phyloP scores from a whole-genome alignment of 2,329 filamentous ascomycete species.

The Elsinoe necatrix region DNA sequence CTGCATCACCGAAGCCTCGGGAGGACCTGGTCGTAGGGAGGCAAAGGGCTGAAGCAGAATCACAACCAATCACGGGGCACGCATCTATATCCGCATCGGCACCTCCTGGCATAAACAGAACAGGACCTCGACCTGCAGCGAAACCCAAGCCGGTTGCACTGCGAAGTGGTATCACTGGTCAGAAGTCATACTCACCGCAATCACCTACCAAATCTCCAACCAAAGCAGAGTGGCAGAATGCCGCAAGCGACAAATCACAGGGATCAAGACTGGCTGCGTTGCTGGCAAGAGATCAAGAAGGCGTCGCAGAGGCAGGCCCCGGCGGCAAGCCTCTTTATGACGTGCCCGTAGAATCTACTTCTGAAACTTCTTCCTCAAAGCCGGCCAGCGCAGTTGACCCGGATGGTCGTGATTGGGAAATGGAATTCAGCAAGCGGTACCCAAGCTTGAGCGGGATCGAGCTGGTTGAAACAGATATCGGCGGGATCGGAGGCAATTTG shows the following conservation, averaged over 20 bases:
- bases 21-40: not conserved
- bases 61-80: conserved; percentile 14
- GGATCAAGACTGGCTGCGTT: conserved; percentile 27
- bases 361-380: not conserved
- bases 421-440: conserved; percentile 74
- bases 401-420: conserved; percentile 46
- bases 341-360: conserved; percentile 4
- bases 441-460: conserved; percentile 79
- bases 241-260: conserved; percentile 21
- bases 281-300: conserved; percentile 31
- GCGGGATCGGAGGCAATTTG: conserved; percentile 13
- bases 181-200: not conserved
- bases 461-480: conserved; percentile 57
- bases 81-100: conserved; percentile 25
- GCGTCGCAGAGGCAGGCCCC: conserved; percentile 26
- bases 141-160: conserved; percentile 17
- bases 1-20: not conserved
- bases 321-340: conserved; percentile 18
- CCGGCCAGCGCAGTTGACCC: not conserved
- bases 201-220: conserved; percentile 7
- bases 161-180: not conserved
- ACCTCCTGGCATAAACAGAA: conserved; percentile 23
- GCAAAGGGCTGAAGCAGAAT: conserved; percentile 1
- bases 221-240: conserved; percentile 29
- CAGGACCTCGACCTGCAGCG: conserved; percentile 13